Evolutionary conservation across 371 early-diverging fungal genomes (phyloP), one percentile per base, ranked within the genome.

Genomic region (Mucor plumbeus): DNA sequence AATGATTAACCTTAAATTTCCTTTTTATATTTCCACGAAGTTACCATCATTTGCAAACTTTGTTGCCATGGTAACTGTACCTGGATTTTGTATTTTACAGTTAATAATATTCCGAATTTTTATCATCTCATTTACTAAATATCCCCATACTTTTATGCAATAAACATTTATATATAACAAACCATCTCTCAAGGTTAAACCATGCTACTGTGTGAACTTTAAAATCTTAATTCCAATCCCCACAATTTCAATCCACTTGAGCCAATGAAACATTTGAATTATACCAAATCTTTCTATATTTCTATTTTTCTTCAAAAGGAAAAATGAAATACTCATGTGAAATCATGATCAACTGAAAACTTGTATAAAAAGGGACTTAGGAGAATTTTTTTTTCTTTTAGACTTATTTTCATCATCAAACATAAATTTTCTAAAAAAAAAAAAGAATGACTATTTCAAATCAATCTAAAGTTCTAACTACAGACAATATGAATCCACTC

Each of bases 401-500:
- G 26, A 3, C n/a, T 54, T 63, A 14, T 63, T n/a, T 7, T 26
- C 54, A 7, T 14, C 7, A 7, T 19, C 26, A 31, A 21, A 59
- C 57, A 34, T n/a, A n/a, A n/a, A n/a, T n/a, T n/a, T n/a, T n/a
- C n/a, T n/a, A 39, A 41, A 26, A 21, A 68, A 55, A 47, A 64
- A 59, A 11, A 59, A 69, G 47, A 58, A 70, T 65, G 65, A 70
- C 65, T 62, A 34, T 65, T 33, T n/a, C 54, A 34, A 41, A 50
- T 14, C 43, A 59, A 43, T 13, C 41, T 33, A 90, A 88, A 68
- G 87, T 92, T 5, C 83, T 95, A 44, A 88, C 79, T 34, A 47
- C 81, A 19, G 86, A 87, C 17, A 87, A 80, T 15, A 91, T 94
- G 78, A 94, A 94, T 72, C 88, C 87, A 35, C 74, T 87, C 53